phyloP scores from a whole-genome alignment of 176 grass and related monocot species.

The Oryza glaberrima region DNA sequence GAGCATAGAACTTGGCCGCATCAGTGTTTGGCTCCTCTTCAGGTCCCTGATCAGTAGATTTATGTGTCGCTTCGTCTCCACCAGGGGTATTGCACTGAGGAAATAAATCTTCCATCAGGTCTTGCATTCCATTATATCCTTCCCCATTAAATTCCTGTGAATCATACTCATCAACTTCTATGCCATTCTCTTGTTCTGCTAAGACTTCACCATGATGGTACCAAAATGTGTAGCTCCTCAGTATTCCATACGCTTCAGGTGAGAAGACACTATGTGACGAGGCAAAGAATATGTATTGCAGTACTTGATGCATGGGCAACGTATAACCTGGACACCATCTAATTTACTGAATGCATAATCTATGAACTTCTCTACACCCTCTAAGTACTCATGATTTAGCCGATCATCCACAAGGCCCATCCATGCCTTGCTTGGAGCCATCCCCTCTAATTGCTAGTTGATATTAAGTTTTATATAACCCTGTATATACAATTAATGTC shows the following conservation, averaged over 20 bases:
- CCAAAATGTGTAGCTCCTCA: conserved; percentile 28
- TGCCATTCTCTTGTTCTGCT: not conserved
- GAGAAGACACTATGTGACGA: not conserved
- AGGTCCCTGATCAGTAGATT: not conserved
- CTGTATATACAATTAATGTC: too few species aligned
- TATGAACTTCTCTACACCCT: too few species aligned
- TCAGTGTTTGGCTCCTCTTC: conserved; percentile 11
- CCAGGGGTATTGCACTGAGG: not conserved
- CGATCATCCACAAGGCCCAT: too few species aligned
- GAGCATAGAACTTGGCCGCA: not conserved
- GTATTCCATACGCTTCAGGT: conserved; percentile 19
- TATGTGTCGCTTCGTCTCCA: too few species aligned
- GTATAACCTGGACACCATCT: too few species aligned
- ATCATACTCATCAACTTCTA: not conserved
- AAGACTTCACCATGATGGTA: conserved; percentile 24
- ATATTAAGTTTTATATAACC: too few species aligned
- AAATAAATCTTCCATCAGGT: conserved; percentile 17
- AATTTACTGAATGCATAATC: too few species aligned
- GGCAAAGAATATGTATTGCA: conserved; percentile 33
- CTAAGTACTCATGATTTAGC: too few species aligned
- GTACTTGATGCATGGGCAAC: not conserved
- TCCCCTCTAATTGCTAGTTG: too few species aligned
- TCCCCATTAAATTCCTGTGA: too few species aligned
- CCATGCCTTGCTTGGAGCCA: too few species aligned
- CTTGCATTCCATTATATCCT: not conserved